Conservation (phyloP, 805 yeast species). For the Allodekkera sacchari region DNA sequence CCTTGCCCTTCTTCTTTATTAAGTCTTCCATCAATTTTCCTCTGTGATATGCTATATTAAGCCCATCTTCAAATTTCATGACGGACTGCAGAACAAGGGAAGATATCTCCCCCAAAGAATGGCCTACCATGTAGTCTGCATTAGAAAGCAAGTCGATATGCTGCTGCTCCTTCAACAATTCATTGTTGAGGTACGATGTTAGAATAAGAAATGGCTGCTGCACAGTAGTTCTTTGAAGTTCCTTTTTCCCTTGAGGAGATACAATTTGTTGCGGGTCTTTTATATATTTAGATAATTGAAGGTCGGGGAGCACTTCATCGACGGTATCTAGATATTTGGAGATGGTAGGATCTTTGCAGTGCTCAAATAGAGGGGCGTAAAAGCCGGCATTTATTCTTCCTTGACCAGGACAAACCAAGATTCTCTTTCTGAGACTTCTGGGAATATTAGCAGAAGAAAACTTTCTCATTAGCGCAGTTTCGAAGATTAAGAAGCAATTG, state of each 20-base stretch:
- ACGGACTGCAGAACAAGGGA: conserved; percentile 21
- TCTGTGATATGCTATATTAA: conserved; percentile 18
- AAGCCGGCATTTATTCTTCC: conserved; percentile 17
- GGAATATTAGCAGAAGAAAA: too few relatives aligned
- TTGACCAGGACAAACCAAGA: conserved; percentile 24
- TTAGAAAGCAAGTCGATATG: conserved; percentile 13
- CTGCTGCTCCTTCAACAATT: conserved; percentile 8
- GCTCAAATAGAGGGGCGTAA: conserved; percentile 6
- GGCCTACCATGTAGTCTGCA: conserved; percentile 24
- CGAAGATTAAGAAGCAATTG: too few relatives aligned
- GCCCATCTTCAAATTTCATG: conserved; percentile 17
- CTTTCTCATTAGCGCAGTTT: too few relatives aligned
- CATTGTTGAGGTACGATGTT: conserved; percentile 17
- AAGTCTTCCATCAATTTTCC: conserved; percentile 26
- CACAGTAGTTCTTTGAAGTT: conserved; percentile 18
- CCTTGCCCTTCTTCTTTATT: conserved; percentile 14
- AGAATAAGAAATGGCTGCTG: conserved; percentile 26
- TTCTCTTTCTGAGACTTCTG: too few relatives aligned
- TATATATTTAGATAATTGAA: conserved; percentile 14
- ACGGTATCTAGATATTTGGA: conserved; percentile 9
- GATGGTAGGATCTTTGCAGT: conserved; percentile 7
- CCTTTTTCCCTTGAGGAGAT: background rate
- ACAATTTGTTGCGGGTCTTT: conserved; percentile 7
- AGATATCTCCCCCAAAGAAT: conserved; percentile 29
- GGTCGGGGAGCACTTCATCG: conserved; percentile 14